phyloP scores from a whole-genome alignment of 1,284 basidiomycete species.

The Malassezia sympodialis region DNA sequence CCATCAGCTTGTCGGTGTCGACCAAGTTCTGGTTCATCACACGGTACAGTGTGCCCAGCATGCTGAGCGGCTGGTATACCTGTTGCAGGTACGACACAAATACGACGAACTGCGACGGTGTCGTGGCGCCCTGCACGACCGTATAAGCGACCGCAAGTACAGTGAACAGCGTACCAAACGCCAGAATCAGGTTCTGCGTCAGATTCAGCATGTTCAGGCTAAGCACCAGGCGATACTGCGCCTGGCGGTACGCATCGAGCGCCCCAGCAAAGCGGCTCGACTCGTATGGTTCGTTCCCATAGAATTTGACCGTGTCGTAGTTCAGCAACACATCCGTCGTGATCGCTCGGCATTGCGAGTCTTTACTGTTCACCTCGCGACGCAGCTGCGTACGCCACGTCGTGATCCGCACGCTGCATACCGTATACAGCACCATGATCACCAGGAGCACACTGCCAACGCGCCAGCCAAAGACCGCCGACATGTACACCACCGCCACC shows the following conservation, averaged over 20 bases:
- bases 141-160: constrained; percentile 28
- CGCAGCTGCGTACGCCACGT: constrained; percentile 64
- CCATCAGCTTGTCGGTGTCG: constrained; percentile 51
- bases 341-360: constrained; percentile 35
- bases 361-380: constrained; percentile 32
- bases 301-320: constrained; percentile 58
- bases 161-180: constrained; percentile 35
- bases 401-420: constrained; percentile 58
- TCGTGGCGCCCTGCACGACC: constrained; percentile 26
- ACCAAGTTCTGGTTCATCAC: constrained; percentile 54
- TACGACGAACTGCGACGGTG: constrained; percentile 58
- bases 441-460: constrained; percentile 64
- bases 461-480: constrained; percentile 60
- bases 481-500: constrained; percentile 54
- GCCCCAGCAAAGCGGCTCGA: constrained; percentile 63
- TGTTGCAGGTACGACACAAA: constrained; percentile 71
- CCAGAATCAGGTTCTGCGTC: constrained; percentile 38
- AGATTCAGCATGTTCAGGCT: constrained; percentile 42
- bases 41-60: constrained; percentile 42
- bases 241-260: constrained; percentile 63
- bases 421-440: constrained; percentile 68
- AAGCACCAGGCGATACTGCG: constrained; percentile 60
- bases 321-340: constrained; percentile 42
- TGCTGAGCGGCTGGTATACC: constrained; percentile 50
- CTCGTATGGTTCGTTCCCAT: constrained; percentile 70